Evolutionary conservation across 345 rosid genomes (phyloP), one percentile per base, ranked within the genome.

Genomic region (Anacardium occidentale): DNA sequence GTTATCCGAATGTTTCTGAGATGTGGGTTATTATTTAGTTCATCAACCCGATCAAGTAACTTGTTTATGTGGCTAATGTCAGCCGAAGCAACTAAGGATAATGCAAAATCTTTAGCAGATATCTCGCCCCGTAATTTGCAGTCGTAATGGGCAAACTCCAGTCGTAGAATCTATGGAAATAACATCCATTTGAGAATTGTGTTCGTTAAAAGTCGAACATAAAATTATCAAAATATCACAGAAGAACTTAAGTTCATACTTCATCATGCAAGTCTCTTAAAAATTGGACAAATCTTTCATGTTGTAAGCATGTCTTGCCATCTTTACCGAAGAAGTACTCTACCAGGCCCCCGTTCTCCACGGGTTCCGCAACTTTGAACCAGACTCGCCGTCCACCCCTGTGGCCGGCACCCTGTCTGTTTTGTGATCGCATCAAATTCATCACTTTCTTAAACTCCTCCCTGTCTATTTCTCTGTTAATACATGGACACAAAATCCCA

Each of bases 61-160:
- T 77, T 82, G 69, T 78, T 84, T 69, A 83, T 64, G 75, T 83
- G 85, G 57, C 79, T 50, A 53, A 85, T 68, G 71, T 90, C 91
- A 12, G 96, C 92, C 24, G 91, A 84, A 69, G 92, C 89, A 25
- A 88, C 92, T 70, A 90, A 61, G 8, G 92, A 85, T 62, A 85
- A 74, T 3, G 96, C 91, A 25, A 86, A 88, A 76, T 90, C 96
- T 80, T 84, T 86, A 2, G 90, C 86, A 4, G 86, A 84, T 77
- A 90, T 86, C 22, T 89, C 77, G 25, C 85, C 85, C 15, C 51
- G 63, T 48, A 48, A 25, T 65, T 80, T 83, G 50, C 64, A 68
- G 64, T 88, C 91, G 34, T 88, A 90, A 70, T 90, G 91, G 3
- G 87, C 80, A 67, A 90, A 90, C 82, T 88, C 92, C 80, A 90